phyloP scores from a whole-genome alignment of 2,329 filamentous ascomycete genomes.

The Botryotinia globosa region DNA sequence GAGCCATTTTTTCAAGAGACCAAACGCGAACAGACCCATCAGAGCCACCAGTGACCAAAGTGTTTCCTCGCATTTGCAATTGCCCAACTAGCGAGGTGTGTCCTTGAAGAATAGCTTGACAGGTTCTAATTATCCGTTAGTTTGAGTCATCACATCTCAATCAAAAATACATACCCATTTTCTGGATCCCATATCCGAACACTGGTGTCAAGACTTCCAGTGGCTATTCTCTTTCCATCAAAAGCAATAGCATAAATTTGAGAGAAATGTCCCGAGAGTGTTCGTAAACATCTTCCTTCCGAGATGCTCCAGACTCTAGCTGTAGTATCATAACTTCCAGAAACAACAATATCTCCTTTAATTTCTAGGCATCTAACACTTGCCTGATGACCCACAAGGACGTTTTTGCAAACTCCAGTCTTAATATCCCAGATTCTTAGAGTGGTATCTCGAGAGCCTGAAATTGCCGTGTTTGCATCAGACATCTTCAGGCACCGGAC shows the following conservation, averaged over 20 bases:
- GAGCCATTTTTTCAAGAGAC: constrained; percentile 85
- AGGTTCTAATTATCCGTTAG: constrained; percentile 34
- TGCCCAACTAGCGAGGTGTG: constrained; percentile 97
- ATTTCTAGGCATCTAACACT: constrained; percentile 95
- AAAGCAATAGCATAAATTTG: constrained; percentile 99
- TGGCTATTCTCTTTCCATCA: constrained; percentile 89
- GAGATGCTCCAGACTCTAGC: constrained; percentile 98
- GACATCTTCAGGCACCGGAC: constrained; percentile 98
- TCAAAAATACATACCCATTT: constrained; percentile 62
- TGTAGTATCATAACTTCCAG: constrained; percentile 95
- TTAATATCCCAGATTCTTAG: constrained; percentile 92
- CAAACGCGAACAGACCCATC: constrained; percentile 96
- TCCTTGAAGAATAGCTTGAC: constrained; percentile 88
- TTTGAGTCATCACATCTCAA: constrained; percentile 37
- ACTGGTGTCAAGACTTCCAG: constrained; percentile 92
- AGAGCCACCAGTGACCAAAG: constrained; percentile 90
- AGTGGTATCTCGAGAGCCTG: constrained; percentile 91
- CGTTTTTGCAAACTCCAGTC: constrained; percentile 83
- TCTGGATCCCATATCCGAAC: constrained; percentile 94
- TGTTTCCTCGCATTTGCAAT: constrained; percentile 91
- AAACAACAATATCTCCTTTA: constrained; percentile 95
- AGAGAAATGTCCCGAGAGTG: constrained; percentile 90
- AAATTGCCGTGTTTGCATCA: constrained; percentile 89
- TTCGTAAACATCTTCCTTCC: constrained; percentile 87
- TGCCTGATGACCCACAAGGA: constrained; percentile 90